Evolutionary conservation across 345 rosid species (phyloP).

Genomic region (Eutrema yunnanense): DNA sequence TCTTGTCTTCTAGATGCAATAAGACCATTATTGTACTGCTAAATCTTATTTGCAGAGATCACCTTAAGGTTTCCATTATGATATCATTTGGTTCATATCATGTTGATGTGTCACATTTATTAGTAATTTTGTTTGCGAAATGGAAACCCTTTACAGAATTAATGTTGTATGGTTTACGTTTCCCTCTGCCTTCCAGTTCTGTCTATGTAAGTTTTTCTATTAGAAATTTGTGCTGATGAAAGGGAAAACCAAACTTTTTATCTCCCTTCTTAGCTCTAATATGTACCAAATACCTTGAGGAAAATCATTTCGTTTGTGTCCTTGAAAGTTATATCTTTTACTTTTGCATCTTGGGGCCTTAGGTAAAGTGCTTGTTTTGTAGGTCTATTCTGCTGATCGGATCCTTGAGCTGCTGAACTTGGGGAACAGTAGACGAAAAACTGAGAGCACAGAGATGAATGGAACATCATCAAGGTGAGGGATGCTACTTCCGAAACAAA

Average conservation of each 20-base stretch:
- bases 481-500: not conserved
- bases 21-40: not conserved
- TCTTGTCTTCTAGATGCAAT: not conserved
- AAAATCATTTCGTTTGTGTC: not conserved
- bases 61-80: not conserved
- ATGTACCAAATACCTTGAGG: not conserved
- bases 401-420: conserved; percentile 87
- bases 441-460: conserved; percentile 91
- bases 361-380: conserved; percentile 17
- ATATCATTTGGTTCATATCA: not conserved
- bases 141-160: not conserved
- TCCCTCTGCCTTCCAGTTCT: not conserved
- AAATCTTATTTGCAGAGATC: not conserved
- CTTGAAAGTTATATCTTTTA: not conserved
- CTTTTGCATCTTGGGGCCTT: not conserved
- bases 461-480: conserved; percentile 82
- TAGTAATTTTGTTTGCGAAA: not conserved
- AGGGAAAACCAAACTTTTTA: not conserved
- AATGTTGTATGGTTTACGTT: not conserved
- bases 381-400: conserved; percentile 88
- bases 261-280: not conserved
- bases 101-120: not conserved
- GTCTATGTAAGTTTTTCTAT: not conserved
- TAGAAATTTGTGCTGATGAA: not conserved
- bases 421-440: conserved; percentile 91